phyloP scores from a whole-genome alignment of 75 land plant species.

The Pseudotsuga menziesii region DNA sequence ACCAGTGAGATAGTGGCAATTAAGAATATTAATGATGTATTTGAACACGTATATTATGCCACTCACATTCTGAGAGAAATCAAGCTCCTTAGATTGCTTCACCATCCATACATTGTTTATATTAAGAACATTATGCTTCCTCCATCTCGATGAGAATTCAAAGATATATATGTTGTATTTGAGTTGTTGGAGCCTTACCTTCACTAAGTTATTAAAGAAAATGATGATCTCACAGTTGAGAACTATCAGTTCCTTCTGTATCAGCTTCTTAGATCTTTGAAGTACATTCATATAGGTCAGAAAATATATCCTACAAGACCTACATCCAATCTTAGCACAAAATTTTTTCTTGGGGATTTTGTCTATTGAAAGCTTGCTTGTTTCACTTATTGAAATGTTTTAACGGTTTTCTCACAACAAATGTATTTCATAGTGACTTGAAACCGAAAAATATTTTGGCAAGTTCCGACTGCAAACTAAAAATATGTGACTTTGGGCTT shows the following conservation, averaged over 20 bases:
- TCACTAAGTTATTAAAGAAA: constrained; percentile 82
- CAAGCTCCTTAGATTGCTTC: constrained; percentile 59
- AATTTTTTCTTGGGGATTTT: background rate
- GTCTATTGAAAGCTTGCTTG: background rate
- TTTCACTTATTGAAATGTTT: constrained; percentile 1
- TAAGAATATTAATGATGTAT: constrained; percentile 77
- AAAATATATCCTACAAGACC: background rate
- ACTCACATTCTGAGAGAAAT: constrained; percentile 72
- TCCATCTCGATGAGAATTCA: constrained; percentile 79
- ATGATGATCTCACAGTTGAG: constrained; percentile 64
- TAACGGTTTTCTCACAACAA: constrained; percentile 44
- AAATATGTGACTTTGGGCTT: constrained; percentile 97
- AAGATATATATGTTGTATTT: constrained; percentile 92
- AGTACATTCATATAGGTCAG: constrained; percentile 52
- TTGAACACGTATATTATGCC: constrained; percentile 74
- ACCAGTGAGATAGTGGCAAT: constrained; percentile 77
- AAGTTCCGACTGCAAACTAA: constrained; percentile 88
- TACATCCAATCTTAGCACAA: background rate
- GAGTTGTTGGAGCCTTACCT: constrained; percentile 95
- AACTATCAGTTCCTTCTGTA: constrained; percentile 68
- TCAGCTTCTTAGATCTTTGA: constrained; percentile 65
- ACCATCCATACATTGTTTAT: constrained; percentile 86
- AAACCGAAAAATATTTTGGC: constrained; percentile 93
- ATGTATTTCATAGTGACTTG: constrained; percentile 89
- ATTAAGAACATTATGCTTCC: constrained; percentile 93